These are phyloP conservation scores for Candida berthetii DNA, from an alignment of 805 yeast genomes.

Conservation along the genomic window DNA sequence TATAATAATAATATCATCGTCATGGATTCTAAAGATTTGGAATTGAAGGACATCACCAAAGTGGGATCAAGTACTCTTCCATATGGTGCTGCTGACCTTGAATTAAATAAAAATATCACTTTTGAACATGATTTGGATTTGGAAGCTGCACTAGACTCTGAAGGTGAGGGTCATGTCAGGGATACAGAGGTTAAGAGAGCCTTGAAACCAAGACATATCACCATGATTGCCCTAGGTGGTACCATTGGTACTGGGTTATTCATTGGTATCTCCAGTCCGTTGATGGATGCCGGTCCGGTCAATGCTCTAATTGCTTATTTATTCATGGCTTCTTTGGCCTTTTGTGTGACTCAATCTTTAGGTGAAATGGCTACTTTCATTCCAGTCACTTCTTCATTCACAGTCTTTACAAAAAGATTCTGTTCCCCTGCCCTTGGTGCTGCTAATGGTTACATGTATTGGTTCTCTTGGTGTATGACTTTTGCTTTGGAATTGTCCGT, in stretches of 20 bases:
- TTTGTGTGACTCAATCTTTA: conserved; percentile 60
- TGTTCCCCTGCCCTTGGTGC: conserved; percentile 68
- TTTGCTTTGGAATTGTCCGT: conserved; percentile 70
- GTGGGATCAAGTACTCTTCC: background rate
- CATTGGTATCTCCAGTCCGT: conserved; percentile 54
- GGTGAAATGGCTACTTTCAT: conserved; percentile 82
- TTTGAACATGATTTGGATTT: background rate
- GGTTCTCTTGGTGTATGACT: conserved; percentile 76
- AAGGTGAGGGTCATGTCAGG: conserved; percentile 19
- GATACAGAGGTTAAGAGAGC: conserved; percentile 48
- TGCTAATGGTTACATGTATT: conserved; percentile 66
- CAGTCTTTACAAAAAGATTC: conserved; percentile 65
- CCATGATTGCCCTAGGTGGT: conserved; percentile 77
- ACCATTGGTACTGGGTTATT: conserved; percentile 77
- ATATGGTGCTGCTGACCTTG: background rate
- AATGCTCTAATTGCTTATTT: conserved; percentile 56
- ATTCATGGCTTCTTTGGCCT: conserved; percentile 62
- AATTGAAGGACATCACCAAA: background rate
- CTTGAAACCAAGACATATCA: conserved; percentile 59
- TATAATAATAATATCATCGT: too few species aligned
- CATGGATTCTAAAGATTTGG: background rate
- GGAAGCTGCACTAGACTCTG: conserved; percentile 7
- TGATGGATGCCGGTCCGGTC: conserved; percentile 61
- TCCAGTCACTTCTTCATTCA: conserved; percentile 61
- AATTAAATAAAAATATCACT: background rate